These are phyloP conservation scores for Sphaerostilbella broomeana DNA, from an alignment of 2,329 filamentous ascomycete species.

Conservation along the genomic window DNA sequence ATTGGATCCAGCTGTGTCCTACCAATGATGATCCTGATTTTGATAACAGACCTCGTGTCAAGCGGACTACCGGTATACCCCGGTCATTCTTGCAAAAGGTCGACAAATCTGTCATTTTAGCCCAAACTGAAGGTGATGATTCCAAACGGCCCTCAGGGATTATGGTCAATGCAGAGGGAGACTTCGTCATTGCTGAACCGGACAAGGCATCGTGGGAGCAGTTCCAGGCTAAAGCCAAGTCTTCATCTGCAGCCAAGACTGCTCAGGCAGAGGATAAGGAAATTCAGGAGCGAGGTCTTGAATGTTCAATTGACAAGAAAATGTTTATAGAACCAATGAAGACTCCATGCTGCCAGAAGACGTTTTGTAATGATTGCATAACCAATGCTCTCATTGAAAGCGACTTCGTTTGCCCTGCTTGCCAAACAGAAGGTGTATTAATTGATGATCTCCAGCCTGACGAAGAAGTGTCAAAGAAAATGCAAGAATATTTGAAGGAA, in stretches of 20 bases:
- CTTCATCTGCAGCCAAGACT: constrained; percentile 67
- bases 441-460: constrained; percentile 86
- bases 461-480: constrained; percentile 69
- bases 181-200: constrained; percentile 93
- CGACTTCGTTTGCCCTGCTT: constrained; percentile 93
- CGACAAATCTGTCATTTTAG: constrained; percentile 75
- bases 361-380: constrained; percentile 99
- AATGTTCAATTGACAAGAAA: constrained; percentile 94
- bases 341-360: constrained; percentile 96
- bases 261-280: constrained; percentile 75
- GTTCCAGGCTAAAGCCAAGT: constrained; percentile 91
- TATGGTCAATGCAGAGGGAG: constrained; percentile 96
- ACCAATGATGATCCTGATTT: constrained; percentile 98
- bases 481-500: constrained; percentile 64
- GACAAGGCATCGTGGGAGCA: constrained; percentile 96
- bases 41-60: constrained; percentile 87
- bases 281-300: constrained; percentile 77
- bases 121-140: constrained; percentile 69
- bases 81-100: constrained; percentile 93
- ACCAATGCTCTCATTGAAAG: constrained; percentile 97
- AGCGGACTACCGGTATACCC: constrained; percentile 94
- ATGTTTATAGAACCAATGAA: constrained; percentile 98
- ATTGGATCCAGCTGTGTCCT: constrained; percentile 97
- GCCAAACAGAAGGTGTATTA: constrained; percentile 82
- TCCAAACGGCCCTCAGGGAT: constrained; percentile 81